A percentile compares a stretch with the other conserved stretches of the same genome.
These are phyloP conservation scores for Candida golubevii DNA, from an alignment of 805 yeast species.

Conservation along the genomic window DNA sequence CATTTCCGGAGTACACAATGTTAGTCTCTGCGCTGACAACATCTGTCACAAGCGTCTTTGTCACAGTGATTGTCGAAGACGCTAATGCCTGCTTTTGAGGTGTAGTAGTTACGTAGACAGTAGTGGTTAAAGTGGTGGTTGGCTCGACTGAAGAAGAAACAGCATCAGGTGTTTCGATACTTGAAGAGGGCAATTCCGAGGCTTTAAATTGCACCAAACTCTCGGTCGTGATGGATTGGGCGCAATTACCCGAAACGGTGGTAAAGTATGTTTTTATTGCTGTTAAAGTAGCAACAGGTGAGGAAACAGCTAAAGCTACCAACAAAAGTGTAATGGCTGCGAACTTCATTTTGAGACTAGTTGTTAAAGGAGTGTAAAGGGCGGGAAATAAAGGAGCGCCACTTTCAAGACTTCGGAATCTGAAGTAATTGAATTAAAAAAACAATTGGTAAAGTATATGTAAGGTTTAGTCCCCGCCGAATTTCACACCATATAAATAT, in stretches of 20 bases:
- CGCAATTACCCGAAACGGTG: slow-evolving; percentile 7
- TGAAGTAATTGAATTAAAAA: no score
- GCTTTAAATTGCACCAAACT: not conserved
- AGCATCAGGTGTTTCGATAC: not conserved
- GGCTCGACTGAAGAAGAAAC: not conserved
- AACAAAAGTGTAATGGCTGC: slow-evolving; percentile 6
- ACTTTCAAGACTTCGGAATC: no score
- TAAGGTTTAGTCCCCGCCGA: not conserved
- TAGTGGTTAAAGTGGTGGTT: slow-evolving; percentile 3
- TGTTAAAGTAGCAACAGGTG: slow-evolving; percentile 4
- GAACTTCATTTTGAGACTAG: slow-evolving; percentile 9
- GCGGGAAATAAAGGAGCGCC: slow-evolving; percentile 1
- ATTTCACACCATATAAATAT: no score
- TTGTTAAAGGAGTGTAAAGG: slow-evolving; percentile 4
- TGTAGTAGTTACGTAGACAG: not conserved
- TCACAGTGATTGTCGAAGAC: slow-evolving; percentile 1
- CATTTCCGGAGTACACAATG: slow-evolving; percentile 35
- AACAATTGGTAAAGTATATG: not conserved
- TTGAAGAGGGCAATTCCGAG: not conserved
- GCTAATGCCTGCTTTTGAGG: not conserved
- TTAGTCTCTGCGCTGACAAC: slow-evolving; percentile 14
- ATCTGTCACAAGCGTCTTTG: slow-evolving; percentile 2
- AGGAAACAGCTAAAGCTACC: slow-evolving; percentile 10
- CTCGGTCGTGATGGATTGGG: not conserved
- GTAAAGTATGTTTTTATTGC: slow-evolving; percentile 2